Percentiles rank a stretch among this genome's conserved stretches.
phyloP scores from a whole-genome alignment of 2,329 filamentous ascomycete genomes.

The Claviceps sp. region DNA sequence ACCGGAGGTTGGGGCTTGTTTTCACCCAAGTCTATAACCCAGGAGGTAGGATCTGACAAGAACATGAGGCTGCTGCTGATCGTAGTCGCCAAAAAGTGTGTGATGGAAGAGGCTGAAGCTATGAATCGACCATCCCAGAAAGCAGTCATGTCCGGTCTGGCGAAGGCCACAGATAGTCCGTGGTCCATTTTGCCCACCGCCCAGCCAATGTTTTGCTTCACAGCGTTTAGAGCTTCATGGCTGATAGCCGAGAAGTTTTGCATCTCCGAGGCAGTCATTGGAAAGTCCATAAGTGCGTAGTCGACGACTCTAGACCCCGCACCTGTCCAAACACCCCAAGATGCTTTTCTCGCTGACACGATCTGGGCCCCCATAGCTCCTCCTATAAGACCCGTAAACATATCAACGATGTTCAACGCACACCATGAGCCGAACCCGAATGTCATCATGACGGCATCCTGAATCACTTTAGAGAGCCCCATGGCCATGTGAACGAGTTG shows the following conservation, averaged over 20 bases:
- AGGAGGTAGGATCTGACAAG: constrained; percentile 35
- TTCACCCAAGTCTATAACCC: constrained; percentile 44
- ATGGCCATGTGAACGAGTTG: constrained; percentile 62
- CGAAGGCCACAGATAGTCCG: constrained; percentile 27
- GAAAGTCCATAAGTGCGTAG: constrained; percentile 36
- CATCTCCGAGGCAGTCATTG: constrained; percentile 46
- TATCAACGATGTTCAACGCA: constrained; percentile 25
- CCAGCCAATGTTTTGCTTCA: constrained; percentile 39
- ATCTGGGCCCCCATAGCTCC: constrained; percentile 17
- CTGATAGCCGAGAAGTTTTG: constrained; percentile 66
- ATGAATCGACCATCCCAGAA: constrained; percentile 7
- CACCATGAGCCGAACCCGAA: constrained; percentile 40
- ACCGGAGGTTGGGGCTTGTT: constrained; percentile 24
- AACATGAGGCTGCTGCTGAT: constrained; percentile 11
- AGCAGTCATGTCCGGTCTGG: constrained; percentile 26
- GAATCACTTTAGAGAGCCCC: constrained; percentile 60
- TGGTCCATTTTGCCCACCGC: constrained; percentile 25
- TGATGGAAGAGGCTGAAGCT: neutral
- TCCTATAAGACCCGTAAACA: constrained; percentile 21
- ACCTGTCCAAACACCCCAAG: constrained; percentile 28
- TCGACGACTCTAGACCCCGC: constrained; percentile 35
- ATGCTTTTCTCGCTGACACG: constrained; percentile 22
- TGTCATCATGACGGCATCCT: constrained; percentile 59
- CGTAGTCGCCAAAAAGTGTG: constrained; percentile 8
- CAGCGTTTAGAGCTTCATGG: constrained; percentile 50